phyloP scores from a whole-genome alignment of 129 eudicot species.

The Flaveria bidentis region DNA sequence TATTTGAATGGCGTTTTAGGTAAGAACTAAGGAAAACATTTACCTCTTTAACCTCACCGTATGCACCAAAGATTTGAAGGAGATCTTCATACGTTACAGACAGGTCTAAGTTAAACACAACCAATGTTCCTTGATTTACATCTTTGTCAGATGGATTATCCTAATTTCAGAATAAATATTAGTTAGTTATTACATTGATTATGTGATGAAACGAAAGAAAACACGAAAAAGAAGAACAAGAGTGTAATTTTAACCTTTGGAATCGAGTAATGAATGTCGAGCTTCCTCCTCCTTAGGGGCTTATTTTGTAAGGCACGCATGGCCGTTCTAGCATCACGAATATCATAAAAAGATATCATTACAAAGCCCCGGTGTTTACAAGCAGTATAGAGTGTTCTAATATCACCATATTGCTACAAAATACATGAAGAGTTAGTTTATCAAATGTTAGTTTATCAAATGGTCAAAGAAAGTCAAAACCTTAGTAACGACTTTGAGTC shows the following conservation, averaged over 20 bases:
- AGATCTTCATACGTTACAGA: conserved; percentile 93
- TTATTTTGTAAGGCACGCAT: conserved; percentile 84
- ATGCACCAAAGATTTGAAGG: conserved; percentile 83
- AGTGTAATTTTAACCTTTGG: conserved; percentile 64
- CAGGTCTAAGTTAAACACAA: conserved; percentile 84
- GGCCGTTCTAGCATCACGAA: conserved; percentile 87
- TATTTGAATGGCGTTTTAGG: background rate
- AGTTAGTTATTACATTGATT: background rate
- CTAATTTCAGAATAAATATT: conserved; percentile 29
- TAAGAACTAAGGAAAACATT: background rate
- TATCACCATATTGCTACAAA: conserved; percentile 87
- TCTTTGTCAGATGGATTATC: conserved; percentile 98
- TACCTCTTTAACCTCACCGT: conserved; percentile 95
- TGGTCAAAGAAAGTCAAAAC: conserved; percentile 1
- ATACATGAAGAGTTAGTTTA: conserved; percentile 24
- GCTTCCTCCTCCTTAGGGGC: conserved; percentile 84
- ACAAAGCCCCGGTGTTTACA: conserved; percentile 97
- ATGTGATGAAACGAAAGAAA: background rate
- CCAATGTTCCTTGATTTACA: conserved; percentile 91
- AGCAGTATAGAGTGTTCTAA: conserved; percentile 85
- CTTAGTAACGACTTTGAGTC: too few relatives aligned
- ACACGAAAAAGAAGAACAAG: background rate
- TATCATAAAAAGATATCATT: conserved; percentile 96
- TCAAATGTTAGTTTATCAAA: conserved; percentile 17
- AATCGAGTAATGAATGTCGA: conserved; percentile 92